These are phyloP conservation scores for Kodamaea hsintzibuensis DNA, from an alignment of 805 yeast species.

Conservation along the genomic window DNA sequence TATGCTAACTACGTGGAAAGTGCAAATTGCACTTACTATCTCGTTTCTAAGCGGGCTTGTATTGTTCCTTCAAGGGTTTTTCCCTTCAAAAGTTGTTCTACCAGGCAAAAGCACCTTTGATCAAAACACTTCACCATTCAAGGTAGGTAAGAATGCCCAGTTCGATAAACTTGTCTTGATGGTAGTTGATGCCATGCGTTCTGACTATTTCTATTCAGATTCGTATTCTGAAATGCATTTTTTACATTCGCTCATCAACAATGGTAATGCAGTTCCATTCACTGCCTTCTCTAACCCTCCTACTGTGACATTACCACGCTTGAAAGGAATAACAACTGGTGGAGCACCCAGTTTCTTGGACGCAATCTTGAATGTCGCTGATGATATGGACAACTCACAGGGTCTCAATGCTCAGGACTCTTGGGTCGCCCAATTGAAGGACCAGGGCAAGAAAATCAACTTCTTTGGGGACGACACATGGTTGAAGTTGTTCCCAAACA, in stretches of 20 bases:
- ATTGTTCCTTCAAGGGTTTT: conserved; percentile 80
- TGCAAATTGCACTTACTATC: conserved; percentile 12
- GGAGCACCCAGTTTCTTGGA: conserved; percentile 92
- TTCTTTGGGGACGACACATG: conserved; percentile 98
- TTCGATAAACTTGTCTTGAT: conserved; percentile 74
- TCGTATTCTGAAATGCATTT: conserved; percentile 60
- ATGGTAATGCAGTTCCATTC: conserved; percentile 78
- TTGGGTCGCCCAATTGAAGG: conserved; percentile 73
- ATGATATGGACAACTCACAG: conserved; percentile 74
- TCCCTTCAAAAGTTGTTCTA: conserved; percentile 82
- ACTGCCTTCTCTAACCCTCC: conserved; percentile 95
- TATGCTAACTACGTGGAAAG: conserved; percentile 17
- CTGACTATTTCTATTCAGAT: conserved; percentile 78
- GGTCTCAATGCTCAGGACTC: conserved; percentile 76
- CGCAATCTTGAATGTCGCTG: conserved; percentile 92
- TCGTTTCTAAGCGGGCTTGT: conserved; percentile 48
- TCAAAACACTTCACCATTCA: conserved; percentile 20
- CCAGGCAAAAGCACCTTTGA: conserved; percentile 52
- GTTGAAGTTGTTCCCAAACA: conserved; percentile 81
- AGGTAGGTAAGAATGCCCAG: conserved; percentile 31
- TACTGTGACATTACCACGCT: conserved; percentile 91
- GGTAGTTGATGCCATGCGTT: conserved; percentile 90
- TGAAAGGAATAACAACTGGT: conserved; percentile 93
- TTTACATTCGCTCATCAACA: conserved; percentile 62
- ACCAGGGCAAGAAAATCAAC: conserved; percentile 51